These are phyloP conservation scores for Penicillium manginii DNA, from an alignment of 495 filamentous ascomycete genomes.

Conservation along the genomic window DNA sequence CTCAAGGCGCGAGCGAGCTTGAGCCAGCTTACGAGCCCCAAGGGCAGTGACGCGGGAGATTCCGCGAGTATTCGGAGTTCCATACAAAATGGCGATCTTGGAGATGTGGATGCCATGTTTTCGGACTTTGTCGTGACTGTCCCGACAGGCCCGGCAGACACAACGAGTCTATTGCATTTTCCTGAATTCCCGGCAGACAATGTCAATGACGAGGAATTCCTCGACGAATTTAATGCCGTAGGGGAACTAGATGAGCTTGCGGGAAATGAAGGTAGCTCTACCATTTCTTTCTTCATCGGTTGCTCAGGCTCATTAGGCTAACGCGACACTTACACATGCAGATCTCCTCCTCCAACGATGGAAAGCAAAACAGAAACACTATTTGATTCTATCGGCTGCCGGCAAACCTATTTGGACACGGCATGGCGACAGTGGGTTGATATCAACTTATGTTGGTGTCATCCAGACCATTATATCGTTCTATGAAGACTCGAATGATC, in stretches of 20 bases:
- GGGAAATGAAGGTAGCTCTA: slow-evolving; percentile 65
- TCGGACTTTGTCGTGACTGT: slow-evolving; percentile 59
- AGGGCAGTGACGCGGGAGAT: slow-evolving; percentile 71
- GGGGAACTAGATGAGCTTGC: slow-evolving; percentile 63
- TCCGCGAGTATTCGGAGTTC: slow-evolving; percentile 82
- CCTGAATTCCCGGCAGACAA: slow-evolving; percentile 60
- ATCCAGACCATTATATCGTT: slow-evolving; percentile 98
- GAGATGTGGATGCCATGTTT: slow-evolving; percentile 83
- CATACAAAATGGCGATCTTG: slow-evolving; percentile 71
- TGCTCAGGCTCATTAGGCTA: slow-evolving; percentile 7
- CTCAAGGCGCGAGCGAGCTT: slow-evolving; percentile 47
- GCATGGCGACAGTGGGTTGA: slow-evolving; percentile 85
- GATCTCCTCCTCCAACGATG: slow-evolving; percentile 71
- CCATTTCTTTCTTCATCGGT: neutral
- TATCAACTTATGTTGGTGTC: slow-evolving; percentile 93
- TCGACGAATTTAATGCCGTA: slow-evolving; percentile 77
- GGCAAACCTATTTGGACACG: slow-evolving; percentile 98
- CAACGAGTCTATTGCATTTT: slow-evolving; percentile 43
- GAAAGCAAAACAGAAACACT: slow-evolving; percentile 93
- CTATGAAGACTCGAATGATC: slow-evolving; percentile 79
- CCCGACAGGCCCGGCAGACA: slow-evolving; percentile 23
- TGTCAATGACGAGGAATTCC: slow-evolving; percentile 61
- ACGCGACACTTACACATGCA: slow-evolving; percentile 22
- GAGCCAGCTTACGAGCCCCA: slow-evolving; percentile 50
- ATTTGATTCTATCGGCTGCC: slow-evolving; percentile 91